phyloP scores from a whole-genome alignment of 371 early-diverging fungal species.

The Thermomucor indicae-seudaticae region DNA sequence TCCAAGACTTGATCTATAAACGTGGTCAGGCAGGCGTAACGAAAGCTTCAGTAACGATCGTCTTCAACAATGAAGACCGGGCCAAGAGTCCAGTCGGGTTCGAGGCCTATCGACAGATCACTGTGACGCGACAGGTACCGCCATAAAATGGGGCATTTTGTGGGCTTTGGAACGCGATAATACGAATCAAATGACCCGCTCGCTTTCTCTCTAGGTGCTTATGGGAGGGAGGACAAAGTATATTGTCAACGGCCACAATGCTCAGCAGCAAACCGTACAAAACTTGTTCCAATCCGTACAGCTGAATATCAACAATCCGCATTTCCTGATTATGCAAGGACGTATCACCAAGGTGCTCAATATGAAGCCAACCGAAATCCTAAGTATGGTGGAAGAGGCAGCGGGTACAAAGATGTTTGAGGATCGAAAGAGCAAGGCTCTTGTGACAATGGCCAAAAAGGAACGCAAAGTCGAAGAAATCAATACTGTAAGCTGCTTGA shows the following conservation, averaged over 20 bases:
- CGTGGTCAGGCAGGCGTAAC: slow-evolving; percentile 96
- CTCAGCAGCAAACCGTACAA: slow-evolving; percentile 87
- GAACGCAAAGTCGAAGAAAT: slow-evolving; percentile 95
- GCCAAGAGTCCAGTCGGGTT: slow-evolving; percentile 89
- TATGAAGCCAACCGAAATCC: slow-evolving; percentile 97
- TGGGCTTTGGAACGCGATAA: not conserved
- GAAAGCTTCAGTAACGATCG: slow-evolving; percentile 95
- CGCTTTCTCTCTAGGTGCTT: slow-evolving; percentile 55
- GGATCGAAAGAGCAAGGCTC: slow-evolving; percentile 94
- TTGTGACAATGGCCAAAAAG: slow-evolving; percentile 93
- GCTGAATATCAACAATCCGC: slow-evolving; percentile 98
- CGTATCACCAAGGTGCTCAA: slow-evolving; percentile 98
- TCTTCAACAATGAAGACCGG: slow-evolving; percentile 92
- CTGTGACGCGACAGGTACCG: slow-evolving; percentile 91
- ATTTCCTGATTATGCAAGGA: slow-evolving; percentile 99
- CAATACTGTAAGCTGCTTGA: slow-evolving; percentile 44
- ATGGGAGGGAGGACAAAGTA: slow-evolving; percentile 95
- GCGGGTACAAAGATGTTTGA: slow-evolving; percentile 99
- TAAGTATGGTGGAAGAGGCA: slow-evolving; percentile 98
- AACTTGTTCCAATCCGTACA: slow-evolving; percentile 95
- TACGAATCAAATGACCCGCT: not conserved
- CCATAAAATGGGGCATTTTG: not conserved
- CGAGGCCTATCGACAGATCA: slow-evolving; percentile 81
- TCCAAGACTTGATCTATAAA: slow-evolving; percentile 97
- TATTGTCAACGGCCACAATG: slow-evolving; percentile 91